Evolutionary conservation across 1,139 yeast genomes (phyloP), one percentile per base, ranked within the genome.

Genomic region (Yamadazyma atmosphaerica): DNA sequence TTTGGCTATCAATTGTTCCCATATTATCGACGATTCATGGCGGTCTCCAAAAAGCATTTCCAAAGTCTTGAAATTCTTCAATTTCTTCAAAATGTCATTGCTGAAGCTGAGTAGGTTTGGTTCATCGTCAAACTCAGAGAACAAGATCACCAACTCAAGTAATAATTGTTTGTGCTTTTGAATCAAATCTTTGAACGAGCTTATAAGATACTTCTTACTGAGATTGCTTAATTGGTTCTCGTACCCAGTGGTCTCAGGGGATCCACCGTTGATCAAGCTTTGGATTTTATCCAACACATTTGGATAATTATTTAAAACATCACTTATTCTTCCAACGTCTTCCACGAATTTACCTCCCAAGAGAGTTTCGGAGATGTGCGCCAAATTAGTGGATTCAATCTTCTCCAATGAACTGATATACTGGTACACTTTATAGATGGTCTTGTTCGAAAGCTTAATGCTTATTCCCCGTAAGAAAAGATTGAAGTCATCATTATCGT

Each of bases 391-490:
- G 2, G 24, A 16, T n/a, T 28, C 34, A 2, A 45, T 16, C 12
- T 16, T 14, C 7, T 34, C 19, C n/a, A 34, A 14, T 2, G 30
- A 13, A 1, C 8, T 13, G 2, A 49, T 24, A 23, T 41, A 48
- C 2, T 36, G 34, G 34, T 41, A 44, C 10, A 68, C 56, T 41
- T 54, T 61, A 13, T 41, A 38, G 23, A 63, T 44, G 1, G 65
- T 51, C 35, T 52, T 52, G 34, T 61, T 63, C 17, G 68, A 51
- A 21, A 68, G 49, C 9, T 47, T 43, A 10, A 35, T 12, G n/a
- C 36, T 41, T 13, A 49, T 39, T 8, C 32, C 21, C 2, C 25
- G 18, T 7, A 49, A 33, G 9, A 40, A 12, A 4, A 22, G 11
- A 27, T 38, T 39, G 17, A 49, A 37, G 2, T 14, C 13, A 32